Evolutionary conservation across 805 yeast species (phyloP), one percentile per base, ranked within the genome.

Genomic region (Candida cerambycidarum): DNA sequence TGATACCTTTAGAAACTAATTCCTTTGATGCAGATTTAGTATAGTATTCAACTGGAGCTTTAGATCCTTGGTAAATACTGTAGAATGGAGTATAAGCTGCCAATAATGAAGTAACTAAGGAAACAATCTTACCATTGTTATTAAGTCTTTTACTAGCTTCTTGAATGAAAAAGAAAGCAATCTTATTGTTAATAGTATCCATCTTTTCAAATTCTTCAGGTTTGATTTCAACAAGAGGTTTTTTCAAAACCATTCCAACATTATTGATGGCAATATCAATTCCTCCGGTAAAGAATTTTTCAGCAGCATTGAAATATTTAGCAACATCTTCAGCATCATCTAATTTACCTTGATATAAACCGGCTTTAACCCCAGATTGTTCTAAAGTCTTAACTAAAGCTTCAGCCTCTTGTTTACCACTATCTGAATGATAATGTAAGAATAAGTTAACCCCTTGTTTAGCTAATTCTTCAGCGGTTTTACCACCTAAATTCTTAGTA

Each of bases 181-280:
- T 66, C 54, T 75, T 80, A 53, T 80, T 67, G 68, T 82, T 82
- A 58, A 73, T 59, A 27, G 59, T 55, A 51, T 73, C 73, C 82
- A 82, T 71, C 17, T 51, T 45, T 48, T 79, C 83, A 53, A 65
- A 82, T 54, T 82, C 87, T 21, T 62, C 68, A 41, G 76, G 72
- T n/a, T 76, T 45, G 44, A 73, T 65, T n/a, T 79, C 80, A 25
- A 61, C 62, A 39, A 81, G 52, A 28, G 79, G 76, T 57, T 82
- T 82, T 68, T 82, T 80, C 58, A 82, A 64, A 16, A 82, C 87
- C 71, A 63, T 77, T 41, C 88, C 88, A 30, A 80, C 82, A 50
- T 79, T 80, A 63, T 81, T 81, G 52, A 82, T 68, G n/a, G 86
- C 87, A 55, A 78, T 70, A 52, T 82, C 85, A 48, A 79, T 63